These are phyloP conservation scores for Spathaspora hagerdaliae DNA, from an alignment of 805 yeast genomes.

Conservation along the genomic window DNA sequence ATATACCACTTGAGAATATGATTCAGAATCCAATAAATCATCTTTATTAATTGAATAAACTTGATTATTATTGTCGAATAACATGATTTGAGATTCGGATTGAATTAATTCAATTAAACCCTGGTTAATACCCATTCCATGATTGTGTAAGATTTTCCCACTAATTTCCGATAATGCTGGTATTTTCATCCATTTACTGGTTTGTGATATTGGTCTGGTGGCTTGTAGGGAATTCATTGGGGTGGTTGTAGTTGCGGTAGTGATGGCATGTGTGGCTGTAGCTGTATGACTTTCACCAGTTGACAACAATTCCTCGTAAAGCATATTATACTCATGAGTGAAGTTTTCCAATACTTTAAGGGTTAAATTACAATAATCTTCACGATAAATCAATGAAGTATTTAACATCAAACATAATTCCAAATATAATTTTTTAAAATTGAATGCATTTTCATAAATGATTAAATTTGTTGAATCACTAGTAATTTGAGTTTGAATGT, in stretches of 20 bases:
- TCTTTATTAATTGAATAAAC: constrained; percentile 28
- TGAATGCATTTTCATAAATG: constrained; percentile 40
- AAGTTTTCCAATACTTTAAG: constrained; percentile 35
- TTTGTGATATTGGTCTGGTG: constrained; percentile 21
- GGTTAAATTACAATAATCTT: constrained; percentile 46
- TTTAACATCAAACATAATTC: constrained; percentile 51
- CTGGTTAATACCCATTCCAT: constrained; percentile 7
- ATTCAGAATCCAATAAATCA: constrained; percentile 52
- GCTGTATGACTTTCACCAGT: constrained; percentile 17
- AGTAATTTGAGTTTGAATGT: constrained; percentile 4
- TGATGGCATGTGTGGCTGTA: neutral
- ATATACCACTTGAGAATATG: constrained; percentile 48
- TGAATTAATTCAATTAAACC: constrained; percentile 18
- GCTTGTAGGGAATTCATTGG: neutral
- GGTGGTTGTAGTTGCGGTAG: neutral
- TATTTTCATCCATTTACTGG: constrained; percentile 29
- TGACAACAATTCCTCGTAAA: constrained; percentile 32
- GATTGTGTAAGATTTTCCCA: constrained; percentile 3
- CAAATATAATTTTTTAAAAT: constrained; percentile 45
- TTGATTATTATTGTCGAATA: constrained; percentile 11
- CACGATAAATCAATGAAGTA: constrained; percentile 57
- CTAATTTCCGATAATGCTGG: constrained; percentile 24
- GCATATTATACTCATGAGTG: constrained; percentile 28
- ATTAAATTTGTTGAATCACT: neutral
- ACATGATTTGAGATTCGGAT: constrained; percentile 14